Base-by-base conservation (phyloP, 768 basidiomycete genomes). In the Leucosporidium yakuticum region DNA sequence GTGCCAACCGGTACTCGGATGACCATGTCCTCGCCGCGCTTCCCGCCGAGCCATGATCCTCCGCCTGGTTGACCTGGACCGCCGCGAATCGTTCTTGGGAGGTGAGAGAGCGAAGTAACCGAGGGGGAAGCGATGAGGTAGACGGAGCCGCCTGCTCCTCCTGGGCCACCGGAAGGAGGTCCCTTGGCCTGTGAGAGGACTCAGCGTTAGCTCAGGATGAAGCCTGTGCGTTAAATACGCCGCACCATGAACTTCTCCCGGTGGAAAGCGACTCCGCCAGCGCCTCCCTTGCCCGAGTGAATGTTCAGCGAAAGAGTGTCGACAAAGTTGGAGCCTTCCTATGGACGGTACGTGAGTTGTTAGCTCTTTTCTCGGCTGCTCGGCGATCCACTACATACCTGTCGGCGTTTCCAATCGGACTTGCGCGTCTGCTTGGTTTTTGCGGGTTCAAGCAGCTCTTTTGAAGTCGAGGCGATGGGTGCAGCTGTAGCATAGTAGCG, bases 211-310 rank as follows among this genome's bases (percentile, higher is more conserved):
- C 0, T 36, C 12, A 12, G 19, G 11, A 17, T 29, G 20, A 19
- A 23, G 2, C 12, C 27, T 6, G 9, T 54, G 14, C 25, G n/a
- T 5, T 19, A 25, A 14, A 51, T 25, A 34, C n/a, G 1, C 27
- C 53, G 8, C 1, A 88, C 85, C 65, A 85, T 85, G 79, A 84
- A 91, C 76, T 91, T 90, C 80, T 95, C 91, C 65, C 91, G 86
- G 75, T 93, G 88, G 74, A 97, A 96, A 8, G 95, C 93, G 29
- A 88, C 90, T 70, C 92, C 90, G 29, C 95, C 95, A 65, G 91
- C 82, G 0, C 95, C 95, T 25, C 94, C 94, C 74, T 84, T 86
- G 21, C 92, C 93, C 89, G 73, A n/a, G 50, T 49, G 29, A 27
- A 73, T 60, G 17, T 59, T 34, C 31, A 73, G 17, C 2, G 64